Evolutionary conservation across 2,329 filamentous ascomycete species (phyloP).

Genomic region (Penicillium sp.): DNA sequence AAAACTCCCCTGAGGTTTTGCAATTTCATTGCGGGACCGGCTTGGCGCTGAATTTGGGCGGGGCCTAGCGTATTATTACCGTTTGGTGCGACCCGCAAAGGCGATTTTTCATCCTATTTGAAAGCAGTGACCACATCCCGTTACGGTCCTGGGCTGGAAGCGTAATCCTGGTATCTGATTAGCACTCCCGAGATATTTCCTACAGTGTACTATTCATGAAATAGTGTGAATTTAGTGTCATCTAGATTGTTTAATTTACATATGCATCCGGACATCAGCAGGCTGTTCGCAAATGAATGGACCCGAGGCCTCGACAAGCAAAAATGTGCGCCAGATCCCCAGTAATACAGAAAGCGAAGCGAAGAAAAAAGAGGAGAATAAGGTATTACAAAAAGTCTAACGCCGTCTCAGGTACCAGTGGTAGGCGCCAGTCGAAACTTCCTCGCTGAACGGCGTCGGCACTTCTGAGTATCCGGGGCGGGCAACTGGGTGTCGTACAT

Average conservation of each 20-base stretch:
- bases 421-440: conserved; percentile 80
- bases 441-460: conserved; percentile 76
- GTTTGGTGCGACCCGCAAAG: not conserved
- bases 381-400: conserved; percentile 50
- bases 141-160: not conserved
- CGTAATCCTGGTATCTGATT: not conserved
- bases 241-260: conserved; percentile 21
- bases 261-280: conserved; percentile 22
- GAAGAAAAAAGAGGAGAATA: conserved; percentile 26
- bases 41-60: not conserved
- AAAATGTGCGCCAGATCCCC: conserved; percentile 34
- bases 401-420: conserved; percentile 91
- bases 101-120: conserved; percentile 4
- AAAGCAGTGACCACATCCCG: not conserved
- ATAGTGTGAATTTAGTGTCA: not conserved
- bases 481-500: conserved; percentile 90
- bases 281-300: conserved; percentile 24
- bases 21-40: conserved; percentile 20
- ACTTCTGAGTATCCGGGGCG: conserved; percentile 79
- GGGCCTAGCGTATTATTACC: conserved; percentile 8
- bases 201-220: conserved; percentile 2
- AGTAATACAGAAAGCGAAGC: conserved; percentile 42
- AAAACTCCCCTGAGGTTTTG: conserved; percentile 23
- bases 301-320: conserved; percentile 18
- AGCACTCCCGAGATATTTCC: too few relatives aligned